These are phyloP conservation scores for Tulasnella sp. DNA, from an alignment of 768 basidiomycete species.

Conservation along the genomic window DNA sequence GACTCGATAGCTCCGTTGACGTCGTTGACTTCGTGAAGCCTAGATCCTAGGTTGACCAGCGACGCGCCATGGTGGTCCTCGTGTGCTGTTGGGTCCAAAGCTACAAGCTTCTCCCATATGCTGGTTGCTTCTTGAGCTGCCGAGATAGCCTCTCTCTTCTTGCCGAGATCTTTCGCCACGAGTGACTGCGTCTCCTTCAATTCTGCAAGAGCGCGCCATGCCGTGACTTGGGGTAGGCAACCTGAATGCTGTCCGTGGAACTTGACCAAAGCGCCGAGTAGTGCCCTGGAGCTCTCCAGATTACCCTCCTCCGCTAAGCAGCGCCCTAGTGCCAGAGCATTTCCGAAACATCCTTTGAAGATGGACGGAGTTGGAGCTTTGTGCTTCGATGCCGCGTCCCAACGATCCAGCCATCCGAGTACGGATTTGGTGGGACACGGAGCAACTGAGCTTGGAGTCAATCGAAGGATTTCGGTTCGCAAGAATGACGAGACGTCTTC, in stretches of 20 bases:
- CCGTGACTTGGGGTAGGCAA: not conserved
- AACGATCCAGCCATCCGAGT: not conserved
- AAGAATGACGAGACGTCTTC: not conserved
- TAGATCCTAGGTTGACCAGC: constrained; percentile 4
- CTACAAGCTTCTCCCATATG: not conserved
- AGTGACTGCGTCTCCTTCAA: not conserved
- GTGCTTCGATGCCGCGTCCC: not conserved
- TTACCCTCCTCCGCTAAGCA: not conserved
- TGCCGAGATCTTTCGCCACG: not conserved
- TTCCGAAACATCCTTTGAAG: not conserved
- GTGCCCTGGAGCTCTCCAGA: not conserved
- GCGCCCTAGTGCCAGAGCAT: not conserved
- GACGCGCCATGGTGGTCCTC: not conserved
- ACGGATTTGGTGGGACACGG: not conserved
- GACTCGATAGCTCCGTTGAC: not conserved
- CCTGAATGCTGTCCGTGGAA: not conserved
- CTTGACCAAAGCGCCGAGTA: not conserved
- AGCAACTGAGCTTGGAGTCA: not conserved
- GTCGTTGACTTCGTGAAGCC: constrained; percentile 1
- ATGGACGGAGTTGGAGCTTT: not conserved
- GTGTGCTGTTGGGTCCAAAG: not conserved
- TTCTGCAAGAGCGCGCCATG: not conserved
- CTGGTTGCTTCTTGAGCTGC: not conserved
- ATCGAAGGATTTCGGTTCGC: not conserved
- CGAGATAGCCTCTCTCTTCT: not conserved